phyloP scores from a whole-genome alignment of 768 basidiomycete genomes.

The Suillus brevipes region DNA sequence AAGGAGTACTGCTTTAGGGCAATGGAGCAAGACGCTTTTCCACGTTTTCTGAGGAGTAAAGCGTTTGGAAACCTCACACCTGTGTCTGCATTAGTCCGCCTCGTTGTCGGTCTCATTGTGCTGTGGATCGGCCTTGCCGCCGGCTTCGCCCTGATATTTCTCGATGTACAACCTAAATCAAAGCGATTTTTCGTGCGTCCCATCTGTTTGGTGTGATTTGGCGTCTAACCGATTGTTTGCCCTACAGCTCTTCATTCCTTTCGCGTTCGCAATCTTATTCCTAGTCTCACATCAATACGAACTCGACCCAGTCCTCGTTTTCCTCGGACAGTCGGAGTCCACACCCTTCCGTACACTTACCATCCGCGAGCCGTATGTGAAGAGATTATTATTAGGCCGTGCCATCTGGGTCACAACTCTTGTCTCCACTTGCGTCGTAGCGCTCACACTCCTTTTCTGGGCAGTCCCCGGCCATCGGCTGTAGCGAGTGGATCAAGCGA shows the following conservation, averaged over 20 bases:
- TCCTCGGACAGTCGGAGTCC: conserved; percentile 92
- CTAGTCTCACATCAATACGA: conserved; percentile 96
- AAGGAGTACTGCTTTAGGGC: conserved; percentile 97
- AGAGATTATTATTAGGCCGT: conserved; percentile 83
- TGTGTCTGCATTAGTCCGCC: conserved; percentile 80
- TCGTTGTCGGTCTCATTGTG: conserved; percentile 79
- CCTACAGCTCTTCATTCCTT: conserved; percentile 88
- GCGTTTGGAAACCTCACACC: conserved; percentile 98
- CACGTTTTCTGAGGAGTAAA: conserved; percentile 91
- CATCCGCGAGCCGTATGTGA: conserved; percentile 93
- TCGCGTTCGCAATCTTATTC: conserved; percentile 84
- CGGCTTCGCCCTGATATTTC: conserved; percentile 89
- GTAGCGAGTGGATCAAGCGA: conserved; percentile 33
- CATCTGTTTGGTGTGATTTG: neutral
- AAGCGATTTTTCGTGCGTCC: conserved; percentile 91
- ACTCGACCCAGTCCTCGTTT: conserved; percentile 93
- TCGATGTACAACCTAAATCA: conserved; percentile 90
- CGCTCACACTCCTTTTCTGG: conserved; percentile 90
- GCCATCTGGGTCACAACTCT: conserved; percentile 89
- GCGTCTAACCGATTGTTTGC: conserved; percentile 7
- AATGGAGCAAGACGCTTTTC: conserved; percentile 95
- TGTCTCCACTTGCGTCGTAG: conserved; percentile 73
- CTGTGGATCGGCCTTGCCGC: conserved; percentile 95
- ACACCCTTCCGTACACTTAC: conserved; percentile 93
- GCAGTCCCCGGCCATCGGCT: conserved; percentile 93